Evolutionary conservation across 371 early-diverging fungal species (phyloP).

Genomic region (Lichtheimia ornata): DNA sequence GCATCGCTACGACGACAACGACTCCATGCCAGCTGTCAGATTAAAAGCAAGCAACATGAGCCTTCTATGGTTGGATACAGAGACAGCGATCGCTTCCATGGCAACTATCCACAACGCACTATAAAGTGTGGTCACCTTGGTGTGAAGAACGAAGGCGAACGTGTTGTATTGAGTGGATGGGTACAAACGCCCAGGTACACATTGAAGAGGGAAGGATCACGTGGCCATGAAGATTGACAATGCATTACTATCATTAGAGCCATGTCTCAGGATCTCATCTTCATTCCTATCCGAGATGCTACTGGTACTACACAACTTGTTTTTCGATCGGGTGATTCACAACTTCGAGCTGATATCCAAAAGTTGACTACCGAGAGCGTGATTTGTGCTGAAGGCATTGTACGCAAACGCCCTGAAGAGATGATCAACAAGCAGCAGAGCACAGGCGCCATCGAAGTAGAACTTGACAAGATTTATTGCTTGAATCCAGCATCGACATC

Average conservation of each 20-base stretch:
- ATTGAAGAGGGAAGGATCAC: no score
- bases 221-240: no score
- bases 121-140: conserved; percentile 73
- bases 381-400: conserved; percentile 64
- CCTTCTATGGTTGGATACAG: conserved; percentile 24
- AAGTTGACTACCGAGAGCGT: conserved; percentile 65
- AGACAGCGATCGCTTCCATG: conserved; percentile 41
- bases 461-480: conserved; percentile 57
- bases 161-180: conserved; percentile 78
- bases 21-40: no score
- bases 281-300: conserved; percentile 71
- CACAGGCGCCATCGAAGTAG: conserved; percentile 77
- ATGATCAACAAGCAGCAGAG: conserved; percentile 52
- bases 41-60: no score
- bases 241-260: conserved; percentile 34
- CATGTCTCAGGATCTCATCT: conserved; percentile 63
- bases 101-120: conserved; percentile 59
- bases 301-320: conserved; percentile 71
- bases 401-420: conserved; percentile 53
- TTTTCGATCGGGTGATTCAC: conserved; percentile 23
- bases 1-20: no score
- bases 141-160: conserved; percentile 53
- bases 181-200: conserved; percentile 64
- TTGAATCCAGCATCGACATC: conserved; percentile 70
- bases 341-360: conserved; percentile 40